Evolutionary conservation across 495 filamentous ascomycete species (phyloP).

Genomic region (Penicillium subrubescens): DNA sequence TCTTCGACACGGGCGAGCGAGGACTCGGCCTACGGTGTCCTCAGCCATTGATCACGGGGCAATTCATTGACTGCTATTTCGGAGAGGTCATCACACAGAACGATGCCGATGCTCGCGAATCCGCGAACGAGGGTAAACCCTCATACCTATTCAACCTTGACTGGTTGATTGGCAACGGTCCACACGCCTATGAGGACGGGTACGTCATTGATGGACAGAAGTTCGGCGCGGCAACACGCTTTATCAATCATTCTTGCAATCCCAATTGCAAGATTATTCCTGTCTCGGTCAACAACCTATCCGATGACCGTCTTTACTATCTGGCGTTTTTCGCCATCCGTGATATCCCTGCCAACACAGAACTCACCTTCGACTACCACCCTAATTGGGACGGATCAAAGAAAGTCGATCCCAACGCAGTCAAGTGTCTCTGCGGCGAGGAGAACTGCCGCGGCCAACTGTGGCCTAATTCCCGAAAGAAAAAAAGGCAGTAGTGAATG

Average conservation of each 20-base stretch:
- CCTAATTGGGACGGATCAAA: constrained; percentile 55
- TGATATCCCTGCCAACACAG: constrained; percentile 67
- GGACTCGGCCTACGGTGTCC: constrained; percentile 83
- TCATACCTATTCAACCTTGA: constrained; percentile 87
- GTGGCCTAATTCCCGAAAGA: constrained; percentile 55
- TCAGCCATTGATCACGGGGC: constrained; percentile 68
- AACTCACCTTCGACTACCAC: constrained; percentile 88
- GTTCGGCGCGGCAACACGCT: constrained; percentile 59
- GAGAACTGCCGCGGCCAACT: constrained; percentile 67
- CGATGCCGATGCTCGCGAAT: constrained; percentile 68
- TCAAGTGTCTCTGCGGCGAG: constrained; percentile 69
- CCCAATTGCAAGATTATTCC: constrained; percentile 81
- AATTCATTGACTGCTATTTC: constrained; percentile 87
- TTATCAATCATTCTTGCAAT: constrained; percentile 70
- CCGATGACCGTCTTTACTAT: constrained; percentile 77
- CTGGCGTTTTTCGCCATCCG: constrained; percentile 80
- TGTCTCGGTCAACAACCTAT: constrained; percentile 70
- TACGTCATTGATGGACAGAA: constrained; percentile 63
- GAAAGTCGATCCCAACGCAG: constrained; percentile 53
- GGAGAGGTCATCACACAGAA: constrained; percentile 81
- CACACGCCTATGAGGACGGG: constrained; percentile 24
- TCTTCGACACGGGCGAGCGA: constrained; percentile 76
- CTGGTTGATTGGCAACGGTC: constrained; percentile 59
- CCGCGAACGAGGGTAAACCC: constrained; percentile 33
- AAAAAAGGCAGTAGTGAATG: not conserved